Evolutionary conservation across 345 rosid genomes (phyloP).

Genomic region (Heritiera littoralis): DNA sequence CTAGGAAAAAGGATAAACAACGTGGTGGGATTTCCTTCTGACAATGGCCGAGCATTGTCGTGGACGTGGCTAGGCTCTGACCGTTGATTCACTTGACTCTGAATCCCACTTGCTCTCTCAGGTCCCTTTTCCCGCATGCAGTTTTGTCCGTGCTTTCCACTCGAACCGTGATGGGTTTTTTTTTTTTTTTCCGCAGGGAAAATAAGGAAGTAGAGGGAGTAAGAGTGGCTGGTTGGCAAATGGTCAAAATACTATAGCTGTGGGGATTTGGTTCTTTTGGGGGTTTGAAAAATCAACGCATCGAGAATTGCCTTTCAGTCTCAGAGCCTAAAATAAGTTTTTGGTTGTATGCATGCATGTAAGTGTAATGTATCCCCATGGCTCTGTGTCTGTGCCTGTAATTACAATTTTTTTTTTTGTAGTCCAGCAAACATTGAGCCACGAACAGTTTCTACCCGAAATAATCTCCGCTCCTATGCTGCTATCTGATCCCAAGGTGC

Average conservation of each 20-base stretch:
- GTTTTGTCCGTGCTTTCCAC: background rate
- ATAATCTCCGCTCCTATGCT: background rate
- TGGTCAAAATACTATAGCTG: background rate
- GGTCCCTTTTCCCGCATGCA: background rate
- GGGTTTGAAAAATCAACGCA: constrained; percentile 3
- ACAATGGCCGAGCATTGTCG: background rate
- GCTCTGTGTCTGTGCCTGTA: background rate
- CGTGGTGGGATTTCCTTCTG: background rate
- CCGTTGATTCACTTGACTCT: background rate
- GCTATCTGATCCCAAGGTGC: background rate
- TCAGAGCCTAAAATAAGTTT: background rate
- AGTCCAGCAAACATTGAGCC: background rate
- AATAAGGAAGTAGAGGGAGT: background rate
- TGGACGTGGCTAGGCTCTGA: constrained; percentile 17
- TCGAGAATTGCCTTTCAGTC: background rate
- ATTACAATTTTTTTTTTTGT: background rate
- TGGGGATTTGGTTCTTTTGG: background rate
- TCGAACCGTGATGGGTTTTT: background rate
- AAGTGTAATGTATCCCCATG: background rate
- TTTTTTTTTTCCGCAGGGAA: background rate
- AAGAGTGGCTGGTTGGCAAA: background rate
- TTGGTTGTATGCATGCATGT: background rate
- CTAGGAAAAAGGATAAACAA: too few species aligned
- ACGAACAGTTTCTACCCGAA: background rate
- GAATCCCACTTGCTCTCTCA: background rate